Conservation (phyloP, 2,329 filamentous ascomycete genomes). For the Fusarium sambucinum region DNA sequence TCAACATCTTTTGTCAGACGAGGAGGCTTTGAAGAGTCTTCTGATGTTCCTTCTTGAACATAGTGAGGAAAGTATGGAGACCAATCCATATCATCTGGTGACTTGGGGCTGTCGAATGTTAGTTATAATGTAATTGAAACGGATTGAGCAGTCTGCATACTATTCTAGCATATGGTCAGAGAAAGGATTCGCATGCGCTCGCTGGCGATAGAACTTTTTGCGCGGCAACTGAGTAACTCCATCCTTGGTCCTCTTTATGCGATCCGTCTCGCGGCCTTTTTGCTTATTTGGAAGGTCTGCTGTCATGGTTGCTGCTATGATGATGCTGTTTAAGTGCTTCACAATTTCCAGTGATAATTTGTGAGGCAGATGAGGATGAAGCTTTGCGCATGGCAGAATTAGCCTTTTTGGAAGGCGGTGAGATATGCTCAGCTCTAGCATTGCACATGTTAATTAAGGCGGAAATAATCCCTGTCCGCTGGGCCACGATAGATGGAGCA, state of each 20-base stretch:
- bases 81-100: slow-evolving; percentile 92
- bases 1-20: slow-evolving; percentile 75
- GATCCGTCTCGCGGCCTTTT: slow-evolving; percentile 75
- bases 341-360: slow-evolving; percentile 28
- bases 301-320: slow-evolving; percentile 43
- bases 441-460: slow-evolving; percentile 37
- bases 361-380: slow-evolving; percentile 24
- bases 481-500: slow-evolving; percentile 21
- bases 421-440: slow-evolving; percentile 10
- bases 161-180: slow-evolving; percentile 92
- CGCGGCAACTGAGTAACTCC: slow-evolving; percentile 76
- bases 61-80: slow-evolving; percentile 83
- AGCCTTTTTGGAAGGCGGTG: slow-evolving; percentile 48
- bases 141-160: slow-evolving; percentile 61
- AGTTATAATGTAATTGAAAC: slow-evolving; percentile 17
- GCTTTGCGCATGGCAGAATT: slow-evolving; percentile 33
- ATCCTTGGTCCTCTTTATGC: slow-evolving; percentile 65
- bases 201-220: slow-evolving; percentile 96
- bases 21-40: slow-evolving; percentile 46
- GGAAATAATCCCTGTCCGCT: slow-evolving; percentile 33
- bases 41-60: slow-evolving; percentile 58
- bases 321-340: slow-evolving; percentile 7
- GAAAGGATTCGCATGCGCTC: slow-evolving; percentile 97
- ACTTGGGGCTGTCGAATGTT: slow-evolving; percentile 71
- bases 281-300: slow-evolving; percentile 63